phyloP scores from a whole-genome alignment of 2,329 filamentous ascomycete genomes.

The Cladosporium halotolerans region DNA sequence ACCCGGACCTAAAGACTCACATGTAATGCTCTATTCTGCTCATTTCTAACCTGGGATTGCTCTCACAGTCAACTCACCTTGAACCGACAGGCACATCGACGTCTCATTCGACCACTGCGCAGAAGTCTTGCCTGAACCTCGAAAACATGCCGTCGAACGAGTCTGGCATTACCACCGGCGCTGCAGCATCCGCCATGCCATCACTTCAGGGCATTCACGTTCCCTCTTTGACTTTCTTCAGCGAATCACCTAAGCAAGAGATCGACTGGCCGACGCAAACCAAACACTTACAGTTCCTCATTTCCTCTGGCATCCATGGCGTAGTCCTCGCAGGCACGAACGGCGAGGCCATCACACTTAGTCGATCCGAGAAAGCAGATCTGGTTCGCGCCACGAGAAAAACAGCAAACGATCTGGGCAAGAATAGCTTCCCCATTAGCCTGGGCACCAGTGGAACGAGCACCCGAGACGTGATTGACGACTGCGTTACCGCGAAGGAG shows the following conservation, averaged over 20 bases:
- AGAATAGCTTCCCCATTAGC: slow-evolving; percentile 34
- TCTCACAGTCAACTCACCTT: too few species aligned
- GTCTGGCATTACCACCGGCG: slow-evolving; percentile 1
- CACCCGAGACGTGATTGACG: slow-evolving; percentile 37
- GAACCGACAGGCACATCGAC: too few species aligned
- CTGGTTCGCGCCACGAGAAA: slow-evolving; percentile 36
- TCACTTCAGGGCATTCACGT: slow-evolving; percentile 51
- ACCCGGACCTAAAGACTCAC: too few species aligned
- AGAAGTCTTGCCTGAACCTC: background rate
- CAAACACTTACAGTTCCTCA: slow-evolving; percentile 49
- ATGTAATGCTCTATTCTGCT: too few species aligned
- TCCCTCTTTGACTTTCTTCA: slow-evolving; percentile 53
- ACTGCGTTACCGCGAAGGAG: slow-evolving; percentile 33
- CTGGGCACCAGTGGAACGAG: slow-evolving; percentile 35
- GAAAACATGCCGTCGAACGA: slow-evolving; percentile 27
- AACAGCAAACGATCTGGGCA: slow-evolving; percentile 30
- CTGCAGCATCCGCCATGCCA: slow-evolving; percentile 10
- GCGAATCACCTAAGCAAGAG: slow-evolving; percentile 42
- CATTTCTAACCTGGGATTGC: too few species aligned
- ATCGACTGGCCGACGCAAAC: slow-evolving; percentile 52
- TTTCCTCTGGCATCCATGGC: slow-evolving; percentile 48
- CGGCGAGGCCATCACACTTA: slow-evolving; percentile 40
- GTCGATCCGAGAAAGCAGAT: slow-evolving; percentile 34
- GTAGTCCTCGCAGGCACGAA: slow-evolving; percentile 42
- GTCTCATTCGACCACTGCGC: too few species aligned